A percentile compares a stretch with the other conserved stretches of the same genome.
Evolutionary conservation across 225 moss, liverwort and hornwort genomes (phyloP).

Genomic region (Climacium dendroides): DNA sequence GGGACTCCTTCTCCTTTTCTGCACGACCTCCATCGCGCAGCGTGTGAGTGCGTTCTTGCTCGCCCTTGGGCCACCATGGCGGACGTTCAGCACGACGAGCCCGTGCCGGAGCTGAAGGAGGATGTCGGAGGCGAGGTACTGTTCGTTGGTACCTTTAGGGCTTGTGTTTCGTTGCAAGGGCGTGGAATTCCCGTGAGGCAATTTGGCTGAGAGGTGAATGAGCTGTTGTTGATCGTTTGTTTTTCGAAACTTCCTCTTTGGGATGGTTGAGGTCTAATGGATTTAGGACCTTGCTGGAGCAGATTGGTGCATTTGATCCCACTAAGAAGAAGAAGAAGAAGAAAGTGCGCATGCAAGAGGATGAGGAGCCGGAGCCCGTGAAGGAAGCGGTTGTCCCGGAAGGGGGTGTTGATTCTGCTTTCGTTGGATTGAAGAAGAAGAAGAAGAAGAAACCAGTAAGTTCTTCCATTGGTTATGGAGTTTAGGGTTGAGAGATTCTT

Average conservation of each 20-base stretch:
- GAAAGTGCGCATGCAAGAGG: conserved; percentile 64
- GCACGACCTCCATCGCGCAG: not conserved
- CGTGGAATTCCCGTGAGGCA: not conserved
- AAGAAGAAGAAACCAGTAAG: conserved; percentile 88
- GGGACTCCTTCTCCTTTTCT: not conserved
- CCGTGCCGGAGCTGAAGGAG: conserved; percentile 57
- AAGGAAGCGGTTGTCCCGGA: conserved; percentile 52
- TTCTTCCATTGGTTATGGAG: not conserved
- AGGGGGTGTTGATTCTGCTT: conserved; percentile 54
- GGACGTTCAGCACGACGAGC: conserved; percentile 54
- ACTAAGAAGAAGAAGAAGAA: conserved; percentile 97
- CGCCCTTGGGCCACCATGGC: conserved; percentile 39
- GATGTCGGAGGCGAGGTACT: conserved; percentile 61
- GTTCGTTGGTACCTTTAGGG: not conserved
- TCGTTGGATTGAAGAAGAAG: conserved; percentile 71
- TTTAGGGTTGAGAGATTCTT: not conserved
- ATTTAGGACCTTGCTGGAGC: not conserved
- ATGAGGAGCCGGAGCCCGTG: conserved; percentile 54
- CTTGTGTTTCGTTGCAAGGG: not conserved
- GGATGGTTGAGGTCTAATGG: not conserved
- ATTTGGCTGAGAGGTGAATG: not conserved
- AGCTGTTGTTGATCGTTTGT: not conserved
- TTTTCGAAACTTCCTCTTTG: not conserved
- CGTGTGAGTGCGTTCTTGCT: not conserved
- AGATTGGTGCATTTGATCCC: conserved; percentile 77